These are phyloP conservation scores for Aaosphaeria arxii DNA, from an alignment of 2,329 filamentous ascomycete species.

Conservation along the genomic window DNA sequence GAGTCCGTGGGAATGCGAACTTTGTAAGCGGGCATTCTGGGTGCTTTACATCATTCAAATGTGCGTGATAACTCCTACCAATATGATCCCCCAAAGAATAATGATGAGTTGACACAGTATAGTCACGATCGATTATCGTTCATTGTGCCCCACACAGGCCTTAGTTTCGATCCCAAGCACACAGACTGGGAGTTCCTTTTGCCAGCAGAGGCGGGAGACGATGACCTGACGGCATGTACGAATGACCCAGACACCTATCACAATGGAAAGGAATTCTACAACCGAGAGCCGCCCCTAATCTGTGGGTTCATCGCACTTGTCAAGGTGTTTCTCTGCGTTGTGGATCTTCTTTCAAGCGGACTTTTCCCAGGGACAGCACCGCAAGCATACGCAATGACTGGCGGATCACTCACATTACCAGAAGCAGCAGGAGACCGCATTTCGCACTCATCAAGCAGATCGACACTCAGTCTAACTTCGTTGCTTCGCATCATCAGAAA, in stretches of 20 bases:
- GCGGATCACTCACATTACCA: slow-evolving; percentile 5
- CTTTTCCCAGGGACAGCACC: slow-evolving; percentile 11
- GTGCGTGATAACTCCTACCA: background rate
- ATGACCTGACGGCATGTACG: slow-evolving; percentile 2
- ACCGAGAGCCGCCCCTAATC: slow-evolving; percentile 6
- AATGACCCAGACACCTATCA: background rate
- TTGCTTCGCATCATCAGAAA: slow-evolving; percentile 11
- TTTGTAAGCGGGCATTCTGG: slow-evolving; percentile 14
- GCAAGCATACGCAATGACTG: slow-evolving; percentile 12
- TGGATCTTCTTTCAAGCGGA: slow-evolving; percentile 11
- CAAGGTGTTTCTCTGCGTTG: slow-evolving; percentile 13
- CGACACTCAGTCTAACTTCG: slow-evolving; percentile 7
- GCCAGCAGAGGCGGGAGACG: slow-evolving; percentile 6
- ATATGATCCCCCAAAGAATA: background rate
- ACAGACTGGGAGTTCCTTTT: slow-evolving; percentile 14
- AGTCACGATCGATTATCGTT: slow-evolving; percentile 14
- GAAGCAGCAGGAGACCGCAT: background rate
- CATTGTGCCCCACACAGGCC: slow-evolving; percentile 13
- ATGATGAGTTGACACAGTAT: background rate
- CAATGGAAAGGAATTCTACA: background rate
- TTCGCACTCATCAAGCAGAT: slow-evolving; percentile 2
- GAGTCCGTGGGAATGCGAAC: slow-evolving; percentile 5
- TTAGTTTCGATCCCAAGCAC: slow-evolving; percentile 11
- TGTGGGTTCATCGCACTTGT: slow-evolving; percentile 10
- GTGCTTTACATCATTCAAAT: slow-evolving; percentile 15